Base-by-base conservation (phyloP, 352 stramenopile species). In the Phytophthora pinifolia region DNA sequence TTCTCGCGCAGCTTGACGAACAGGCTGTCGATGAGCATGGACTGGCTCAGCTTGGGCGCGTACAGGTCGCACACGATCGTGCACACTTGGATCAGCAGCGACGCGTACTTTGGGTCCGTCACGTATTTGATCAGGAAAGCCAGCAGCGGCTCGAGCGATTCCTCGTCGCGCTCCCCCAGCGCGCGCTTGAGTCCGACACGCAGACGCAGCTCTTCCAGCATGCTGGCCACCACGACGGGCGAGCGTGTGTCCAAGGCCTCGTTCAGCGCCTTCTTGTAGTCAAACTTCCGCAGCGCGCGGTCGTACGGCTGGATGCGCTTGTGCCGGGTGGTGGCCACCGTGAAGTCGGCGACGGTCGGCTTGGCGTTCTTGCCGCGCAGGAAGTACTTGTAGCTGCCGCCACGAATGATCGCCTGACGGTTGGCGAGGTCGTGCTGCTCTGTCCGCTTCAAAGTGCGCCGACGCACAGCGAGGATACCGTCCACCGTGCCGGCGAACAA, bases 51-150 rank as follows among this genome's bases (percentile, higher is more conserved):
- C 51, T 97, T 93, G n/a, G 77, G 76, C 29, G 80, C 86, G 77
- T 98, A 98, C 38, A 98, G 81, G 67, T 98, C 89, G 52, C 94
- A 91, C 29, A 98, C 76, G 45, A 90, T 86, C 60, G 96, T 88
- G 62, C 90, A 96, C 29, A 98, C 92, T 33, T 91, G 85, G 35
- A 98, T 83, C 14, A 98, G 79, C 34, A 98, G 63, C 25, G 77
- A 75, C 18, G 90, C 82, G 76, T 98, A 98, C 67, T 97, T 93
- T 17, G 96, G 94, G 70, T 97, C 86, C 39, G 92, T 92, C 51
- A 98, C 89, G 68, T 98, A 98, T 70, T 96, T 94, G 62, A 96
- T 95, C 27, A 97, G 81, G 67, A 98, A 98, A 53, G 94, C 91
- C 22, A 98, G 72, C 32, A 99, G 67, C 13, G 95, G 92, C 74